A percentile compares a stretch with the other conserved stretches of the same genome.
These are phyloP conservation scores for Phytophthora idaei DNA, from an alignment of 352 stramenopile genomes.

Conservation along the genomic window DNA sequence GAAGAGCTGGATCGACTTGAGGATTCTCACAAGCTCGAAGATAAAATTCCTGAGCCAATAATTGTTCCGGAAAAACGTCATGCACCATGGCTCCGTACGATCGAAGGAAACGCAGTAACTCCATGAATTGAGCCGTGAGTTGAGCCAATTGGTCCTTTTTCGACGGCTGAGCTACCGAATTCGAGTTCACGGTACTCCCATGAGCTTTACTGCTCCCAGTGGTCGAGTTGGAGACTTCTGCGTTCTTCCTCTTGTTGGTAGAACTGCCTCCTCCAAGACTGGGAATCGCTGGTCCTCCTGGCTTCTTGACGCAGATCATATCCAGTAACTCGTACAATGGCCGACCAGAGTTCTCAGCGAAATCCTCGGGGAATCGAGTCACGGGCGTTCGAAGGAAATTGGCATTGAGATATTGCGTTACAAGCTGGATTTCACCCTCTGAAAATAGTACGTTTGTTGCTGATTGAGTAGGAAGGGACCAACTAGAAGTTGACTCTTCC, in stretches of 20 bases:
- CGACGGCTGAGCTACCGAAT: constrained; percentile 22
- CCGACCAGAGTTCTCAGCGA: constrained; percentile 78
- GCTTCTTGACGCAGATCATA: constrained; percentile 88
- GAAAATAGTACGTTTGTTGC: constrained; percentile 25
- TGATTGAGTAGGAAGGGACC: background rate
- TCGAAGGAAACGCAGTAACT: constrained; percentile 92
- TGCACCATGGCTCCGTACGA: constrained; percentile 92
- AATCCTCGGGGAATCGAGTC: constrained; percentile 72
- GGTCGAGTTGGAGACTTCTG: background rate
- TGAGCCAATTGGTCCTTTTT: constrained; percentile 69
- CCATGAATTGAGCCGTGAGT: constrained; percentile 75
- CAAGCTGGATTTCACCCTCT: constrained; percentile 58
- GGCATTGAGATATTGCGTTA: constrained; percentile 87
- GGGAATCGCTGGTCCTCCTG: constrained; percentile 41
- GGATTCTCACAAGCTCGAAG: constrained; percentile 77
- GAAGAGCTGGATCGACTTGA: constrained; percentile 50
- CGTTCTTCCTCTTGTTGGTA: constrained; percentile 22
- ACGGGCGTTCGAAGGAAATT: constrained; percentile 81
- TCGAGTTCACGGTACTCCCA: background rate
- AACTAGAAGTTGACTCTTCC: background rate
- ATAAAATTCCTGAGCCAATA: constrained; percentile 84
- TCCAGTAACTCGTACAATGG: constrained; percentile 91
- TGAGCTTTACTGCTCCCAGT: background rate
- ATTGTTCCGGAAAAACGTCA: constrained; percentile 79
- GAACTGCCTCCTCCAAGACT: constrained; percentile 13